These are phyloP conservation scores for Jatropha multifida DNA, from an alignment of 441 rosid genomes.

Conservation along the genomic window DNA sequence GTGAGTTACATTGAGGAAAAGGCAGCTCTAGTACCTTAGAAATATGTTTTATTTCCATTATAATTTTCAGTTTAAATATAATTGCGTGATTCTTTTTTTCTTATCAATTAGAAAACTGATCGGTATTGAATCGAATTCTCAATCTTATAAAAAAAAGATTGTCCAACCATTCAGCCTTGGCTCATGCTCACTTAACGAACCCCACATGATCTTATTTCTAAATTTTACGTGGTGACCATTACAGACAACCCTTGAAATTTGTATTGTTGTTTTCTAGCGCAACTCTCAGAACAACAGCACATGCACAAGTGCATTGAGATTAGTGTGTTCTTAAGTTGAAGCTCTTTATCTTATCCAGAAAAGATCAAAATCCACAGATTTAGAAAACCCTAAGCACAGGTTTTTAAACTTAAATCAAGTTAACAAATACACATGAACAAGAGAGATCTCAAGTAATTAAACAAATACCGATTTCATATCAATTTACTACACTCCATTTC, in stretches of 20 bases:
- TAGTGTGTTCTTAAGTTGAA: not conserved
- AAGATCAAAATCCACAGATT: not conserved
- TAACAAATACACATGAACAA: not conserved
- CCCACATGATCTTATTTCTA: not conserved
- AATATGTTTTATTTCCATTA: not conserved
- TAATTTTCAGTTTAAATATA: not conserved
- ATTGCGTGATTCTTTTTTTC: no score
- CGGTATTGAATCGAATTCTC: no score
- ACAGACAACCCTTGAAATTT: conserved; percentile 14
- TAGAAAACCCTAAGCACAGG: not conserved
- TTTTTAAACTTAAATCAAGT: not conserved
- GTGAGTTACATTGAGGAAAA: not conserved
- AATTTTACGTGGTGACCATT: not conserved
- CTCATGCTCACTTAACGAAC: not conserved
- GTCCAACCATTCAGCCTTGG: not conserved
- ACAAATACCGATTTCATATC: not conserved
- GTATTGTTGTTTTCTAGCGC: conserved; percentile 8
- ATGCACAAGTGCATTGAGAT: not conserved
- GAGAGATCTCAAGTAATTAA: not conserved
- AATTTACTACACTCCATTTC: not conserved
- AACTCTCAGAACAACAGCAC: conserved; percentile 8
- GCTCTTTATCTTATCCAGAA: not conserved
- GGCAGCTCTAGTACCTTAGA: not conserved
- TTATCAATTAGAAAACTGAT: no score
- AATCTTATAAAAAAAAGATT: no score